Base-by-base conservation (phyloP, 106 monocot species). In the Dendrobium nobile region DNA sequence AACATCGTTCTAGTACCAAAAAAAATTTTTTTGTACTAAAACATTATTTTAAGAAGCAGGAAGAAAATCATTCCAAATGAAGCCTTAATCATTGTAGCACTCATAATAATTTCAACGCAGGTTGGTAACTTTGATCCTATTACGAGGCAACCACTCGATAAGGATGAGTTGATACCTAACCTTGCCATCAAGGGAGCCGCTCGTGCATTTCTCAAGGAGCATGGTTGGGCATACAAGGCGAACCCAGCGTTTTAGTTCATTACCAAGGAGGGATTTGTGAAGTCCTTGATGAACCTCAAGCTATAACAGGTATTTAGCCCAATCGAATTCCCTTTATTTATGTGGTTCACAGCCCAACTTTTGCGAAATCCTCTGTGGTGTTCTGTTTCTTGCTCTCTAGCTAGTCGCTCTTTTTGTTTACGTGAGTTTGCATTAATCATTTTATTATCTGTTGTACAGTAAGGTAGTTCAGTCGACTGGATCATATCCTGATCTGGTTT, bases 101-200 rank as follows among this genome's bases (percentile, higher is more conserved):
- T 24, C 24, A 5, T 5, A 7, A 61, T n/a, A 61, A 61, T 61
- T 20, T 61, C 22, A 28, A 56, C 65, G 31, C 74, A 95, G 95
- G 92, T 92, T 67, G 95, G 95, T 7, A 88, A 78, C 20, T 92
- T 95, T 56, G 95, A 95, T 74, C 95, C 95, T 0, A 55, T 87
- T 24, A 92, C 95, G 54, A 82, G 92, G 54, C 80, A 87, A 67
- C 85, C 85, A 33, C 88, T 95, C 0, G 81, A 87, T 47, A 76
- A 73, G 41, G 67, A 78, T 26, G 89, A 95, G 79, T 80, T 95
- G 42, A 85, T 88, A 24, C 90, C 92, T 18, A 95, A 95, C 79
- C 72, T 92, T 59, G 95, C 95, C 58, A 88, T 95, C 72, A 95
- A 87, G 75, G 88, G 81, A 85, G 95, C 92, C 3, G 95, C 87